These are phyloP conservation scores for Chlorella sp. DNA, from an alignment of 139 green algal genomes.

Conservation along the genomic window DNA sequence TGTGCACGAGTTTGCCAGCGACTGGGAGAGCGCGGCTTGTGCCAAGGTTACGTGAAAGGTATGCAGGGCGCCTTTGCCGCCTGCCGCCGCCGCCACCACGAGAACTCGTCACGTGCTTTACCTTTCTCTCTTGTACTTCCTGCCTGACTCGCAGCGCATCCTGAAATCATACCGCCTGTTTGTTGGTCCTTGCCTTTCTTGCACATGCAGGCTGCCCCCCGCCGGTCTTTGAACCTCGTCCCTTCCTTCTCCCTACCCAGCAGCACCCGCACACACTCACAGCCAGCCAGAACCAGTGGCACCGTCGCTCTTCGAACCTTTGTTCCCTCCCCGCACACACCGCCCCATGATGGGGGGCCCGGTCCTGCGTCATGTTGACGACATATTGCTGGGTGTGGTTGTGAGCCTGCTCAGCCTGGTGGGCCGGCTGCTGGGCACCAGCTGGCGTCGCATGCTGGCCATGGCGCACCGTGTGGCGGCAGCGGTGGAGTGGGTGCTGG, in stretches of 20 bases:
- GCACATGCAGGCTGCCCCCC: no score
- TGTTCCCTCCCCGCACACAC: not conserved
- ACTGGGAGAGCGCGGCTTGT: no score
- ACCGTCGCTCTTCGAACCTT: not conserved
- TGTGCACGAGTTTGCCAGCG: no score
- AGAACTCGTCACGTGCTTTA: no score
- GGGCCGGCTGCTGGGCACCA: conserved; percentile 3
- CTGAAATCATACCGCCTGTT: no score
- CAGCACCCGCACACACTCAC: not conserved
- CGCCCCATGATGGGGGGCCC: not conserved
- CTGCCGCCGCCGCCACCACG: no score
- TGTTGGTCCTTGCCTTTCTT: no score
- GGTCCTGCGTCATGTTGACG: not conserved
- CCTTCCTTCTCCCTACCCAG: not conserved
- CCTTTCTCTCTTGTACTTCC: no score
- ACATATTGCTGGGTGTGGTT: not conserved
- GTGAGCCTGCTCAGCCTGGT: not conserved
- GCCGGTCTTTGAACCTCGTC: not conserved
- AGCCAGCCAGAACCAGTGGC: not conserved
- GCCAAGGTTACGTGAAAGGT: no score
- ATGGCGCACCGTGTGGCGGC: not conserved
- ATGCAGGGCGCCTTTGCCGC: no score
- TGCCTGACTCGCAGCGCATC: no score
- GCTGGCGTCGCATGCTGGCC: not conserved
- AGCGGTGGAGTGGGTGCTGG: not conserved